Evolutionary conservation across 1,284 basidiomycete genomes (phyloP), one percentile per base, ranked within the genome.

Genomic region (Apiotrichum gracile): DNA sequence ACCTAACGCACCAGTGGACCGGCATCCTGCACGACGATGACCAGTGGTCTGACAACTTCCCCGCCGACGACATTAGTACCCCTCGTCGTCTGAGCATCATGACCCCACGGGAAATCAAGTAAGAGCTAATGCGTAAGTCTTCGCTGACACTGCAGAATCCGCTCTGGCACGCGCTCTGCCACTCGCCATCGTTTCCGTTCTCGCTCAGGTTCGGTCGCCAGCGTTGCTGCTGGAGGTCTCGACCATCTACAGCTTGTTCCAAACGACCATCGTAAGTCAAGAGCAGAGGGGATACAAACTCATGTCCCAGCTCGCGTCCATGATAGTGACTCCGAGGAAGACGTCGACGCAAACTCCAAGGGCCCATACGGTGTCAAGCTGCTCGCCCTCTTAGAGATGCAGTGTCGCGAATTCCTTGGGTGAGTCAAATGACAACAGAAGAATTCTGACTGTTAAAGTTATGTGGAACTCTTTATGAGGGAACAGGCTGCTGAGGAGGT

Each of bases 401-500:
- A 68, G 46, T 72, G 69, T 42, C 61, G 69, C 44, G 52, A 65
- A 41, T 73, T 72, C 52, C 56, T 70, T 37, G 63, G 40, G 68
- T 69, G 38, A n/a, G 62, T 31, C 9, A 10, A 14, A 4, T 31
- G 10, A 0, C 6, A 1, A 17, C 6, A 17, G 8, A 14, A 10
- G 7, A 33, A 16, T 5, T 22, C 5, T 21, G 16, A 22, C 45
- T 54, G 12, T 3, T 2, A 8, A 43, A 68, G 66, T 17, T 65
- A 47, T 46, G 42, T 66, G n/a, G 69, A 71, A 52, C 51, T 26
- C 14, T 44, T 33, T 14, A 62, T 66, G 57, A 12, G 57, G 22
- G 34, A 35, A 6, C 29, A 47, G 1, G 44, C 47, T 37, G 84
- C 84, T 10, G 86, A 87, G 7, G 83, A 81, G 21, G 81, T 83